These are phyloP conservation scores for Athelia psychrophila DNA, from an alignment of 1,284 basidiomycete species.

Conservation along the genomic window DNA sequence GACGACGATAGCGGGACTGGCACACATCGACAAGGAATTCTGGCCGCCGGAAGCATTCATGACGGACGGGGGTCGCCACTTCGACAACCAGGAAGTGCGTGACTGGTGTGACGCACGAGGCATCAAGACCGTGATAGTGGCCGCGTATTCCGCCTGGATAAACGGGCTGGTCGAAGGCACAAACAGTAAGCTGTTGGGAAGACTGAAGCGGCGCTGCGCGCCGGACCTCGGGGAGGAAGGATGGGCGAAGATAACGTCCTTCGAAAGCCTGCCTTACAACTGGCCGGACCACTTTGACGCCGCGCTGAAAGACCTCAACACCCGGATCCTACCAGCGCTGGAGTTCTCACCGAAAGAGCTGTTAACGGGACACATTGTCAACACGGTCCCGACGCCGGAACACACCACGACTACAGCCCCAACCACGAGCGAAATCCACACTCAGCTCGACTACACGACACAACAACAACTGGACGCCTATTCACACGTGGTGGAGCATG, in stretches of 20 bases:
- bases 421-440: conserved; percentile 1
- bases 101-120: not conserved
- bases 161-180: not conserved
- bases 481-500: conserved; percentile 10
- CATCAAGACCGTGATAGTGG: not conserved
- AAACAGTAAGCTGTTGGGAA: not conserved
- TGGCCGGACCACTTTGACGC: conserved; percentile 19
- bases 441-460: conserved; percentile 18
- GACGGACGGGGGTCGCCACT: not conserved
- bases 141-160: not conserved
- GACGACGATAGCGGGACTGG: conserved; percentile 16
- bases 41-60: not conserved
- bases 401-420: conserved; percentile 1
- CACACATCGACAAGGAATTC: not conserved
- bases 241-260: conserved; percentile 4
- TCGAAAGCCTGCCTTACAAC: conserved; percentile 10
- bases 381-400: conserved; percentile 12
- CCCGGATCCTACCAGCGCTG: conserved; percentile 16
- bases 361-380: conserved; percentile 17
- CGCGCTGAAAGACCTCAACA: conserved; percentile 16
- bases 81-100: not conserved
- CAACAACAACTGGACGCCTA: conserved; percentile 22
- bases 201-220: conserved; percentile 7
- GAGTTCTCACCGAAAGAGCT: conserved; percentile 24
- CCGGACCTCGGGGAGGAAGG: conserved; percentile 6